phyloP scores from a whole-genome alignment of 2,329 filamentous ascomycete genomes.

The Fusarium globosum region DNA sequence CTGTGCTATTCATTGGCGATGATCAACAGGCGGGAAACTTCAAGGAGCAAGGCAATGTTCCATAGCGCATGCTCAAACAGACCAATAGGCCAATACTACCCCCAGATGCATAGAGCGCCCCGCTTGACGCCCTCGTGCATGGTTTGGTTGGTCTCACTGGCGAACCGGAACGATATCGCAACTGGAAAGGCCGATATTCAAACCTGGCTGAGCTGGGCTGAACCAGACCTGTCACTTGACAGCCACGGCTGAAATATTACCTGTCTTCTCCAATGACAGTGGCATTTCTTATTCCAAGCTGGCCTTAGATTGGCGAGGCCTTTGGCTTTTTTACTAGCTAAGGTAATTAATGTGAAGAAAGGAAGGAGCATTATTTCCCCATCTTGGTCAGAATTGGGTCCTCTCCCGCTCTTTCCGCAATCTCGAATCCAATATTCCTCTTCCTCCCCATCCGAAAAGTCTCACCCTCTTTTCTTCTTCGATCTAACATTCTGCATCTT shows the following conservation, averaged over 20 bases:
- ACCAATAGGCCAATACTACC: constrained; percentile 20
- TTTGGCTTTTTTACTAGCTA: constrained; percentile 10
- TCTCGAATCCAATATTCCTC: constrained; percentile 22
- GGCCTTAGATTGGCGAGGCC: constrained; percentile 31
- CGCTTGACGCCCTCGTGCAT: constrained; percentile 26
- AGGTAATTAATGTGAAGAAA: constrained; percentile 23
- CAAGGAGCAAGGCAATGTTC: constrained; percentile 14
- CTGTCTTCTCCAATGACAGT: constrained; percentile 17
- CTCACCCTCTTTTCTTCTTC: constrained; percentile 13
- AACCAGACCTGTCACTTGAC: not conserved
- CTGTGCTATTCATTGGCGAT: constrained; percentile 16
- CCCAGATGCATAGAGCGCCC: not conserved
- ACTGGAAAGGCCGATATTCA: constrained; percentile 14
- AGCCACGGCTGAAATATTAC: constrained; percentile 7
- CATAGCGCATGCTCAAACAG: constrained; percentile 20
- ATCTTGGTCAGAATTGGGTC: constrained; percentile 27
- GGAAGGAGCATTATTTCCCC: constrained; percentile 26
- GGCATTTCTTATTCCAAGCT: constrained; percentile 8
- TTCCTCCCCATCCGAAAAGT: constrained; percentile 4
- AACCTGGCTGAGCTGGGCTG: constrained; percentile 18
- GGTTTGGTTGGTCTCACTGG: constrained; percentile 33
- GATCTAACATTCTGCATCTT: constrained; percentile 15
- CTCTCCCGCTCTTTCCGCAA: constrained; percentile 31
- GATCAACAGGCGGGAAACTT: constrained; percentile 23
- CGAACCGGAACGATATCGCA: constrained; percentile 11